Percentiles rank a stretch among this genome's conserved stretches.
phyloP scores from a whole-genome alignment of 1,284 basidiomycete species.

The Cutaneotrichosporon sp. region DNA sequence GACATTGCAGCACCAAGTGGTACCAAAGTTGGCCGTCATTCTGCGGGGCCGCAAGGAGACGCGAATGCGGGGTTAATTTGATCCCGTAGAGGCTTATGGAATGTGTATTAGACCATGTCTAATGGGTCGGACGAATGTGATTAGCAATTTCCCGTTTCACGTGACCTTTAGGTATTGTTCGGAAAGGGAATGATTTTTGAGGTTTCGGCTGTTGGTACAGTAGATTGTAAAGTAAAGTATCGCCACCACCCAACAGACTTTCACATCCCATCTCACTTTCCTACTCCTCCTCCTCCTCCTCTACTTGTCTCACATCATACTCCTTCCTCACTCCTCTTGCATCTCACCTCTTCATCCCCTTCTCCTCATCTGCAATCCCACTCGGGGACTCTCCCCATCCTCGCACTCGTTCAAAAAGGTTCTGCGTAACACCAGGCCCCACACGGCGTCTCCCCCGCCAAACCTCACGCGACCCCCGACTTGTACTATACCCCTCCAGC shows the following conservation, averaged over 20 bases:
- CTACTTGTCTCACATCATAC: neutral
- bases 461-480: conserved; percentile 9
- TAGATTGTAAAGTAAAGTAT: neutral
- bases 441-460: neutral
- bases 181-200: conserved; percentile 9
- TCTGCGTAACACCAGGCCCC: neutral
- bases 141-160: neutral
- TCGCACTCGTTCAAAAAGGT: neutral
- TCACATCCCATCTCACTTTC: neutral
- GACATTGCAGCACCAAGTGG: too few relatives aligned
- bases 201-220: neutral
- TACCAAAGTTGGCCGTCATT: neutral
- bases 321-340: neutral
- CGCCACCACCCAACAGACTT: neutral
- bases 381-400: neutral
- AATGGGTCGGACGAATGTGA: conserved; percentile 3
- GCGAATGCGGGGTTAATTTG: neutral
- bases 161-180: neutral
- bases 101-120: neutral
- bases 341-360: too few relatives aligned
- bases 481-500: conserved; percentile 1
- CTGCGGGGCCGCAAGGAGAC: neutral
- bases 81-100: neutral
- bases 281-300: neutral
- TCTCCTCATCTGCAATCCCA: neutral